Base-by-base conservation (phyloP, 768 basidiomycete species). In the Lactarius sanguifluus region DNA sequence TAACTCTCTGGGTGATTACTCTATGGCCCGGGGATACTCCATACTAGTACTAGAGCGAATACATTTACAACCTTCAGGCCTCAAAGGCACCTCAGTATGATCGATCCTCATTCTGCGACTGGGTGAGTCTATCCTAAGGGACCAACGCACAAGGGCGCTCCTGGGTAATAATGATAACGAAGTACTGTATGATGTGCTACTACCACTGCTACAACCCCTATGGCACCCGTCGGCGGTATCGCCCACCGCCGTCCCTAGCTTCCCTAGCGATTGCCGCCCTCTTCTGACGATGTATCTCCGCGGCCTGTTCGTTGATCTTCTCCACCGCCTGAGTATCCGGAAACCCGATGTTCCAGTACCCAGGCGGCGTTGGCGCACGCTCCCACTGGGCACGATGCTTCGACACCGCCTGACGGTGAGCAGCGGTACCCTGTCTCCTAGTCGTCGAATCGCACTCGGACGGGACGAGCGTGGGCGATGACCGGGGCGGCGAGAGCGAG, bases 341-440 rank as follows among this genome's bases (percentile, higher is more conserved):
- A 74, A 98, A 96, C 1, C 90, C 93, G 64, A 96, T 94, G 64
- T 88, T 81, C 92, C 94, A 96, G 76, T 92, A 96, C 18, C 86
- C 87, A 1, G 92, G 93, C 13, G 95, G 95, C 1, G 92, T 94
- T 59, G 80, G 82, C 1, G 87, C 81, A 56, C 85, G 81, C 34
- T 80, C 81, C 91, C 90, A 93, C 23, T 86, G 81, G 65, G 86
- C 82, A 18, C 89, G 81, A 74, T 92, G 91, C 36, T 88, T 81
- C 43, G 89, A 92, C 59, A 92, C 87, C 8, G 80, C 77, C 68
- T 90, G 82, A 76, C 85, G 86, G 73, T 91, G 92, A n/a, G 80
- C 77, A 15, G 36, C 36, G 36, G 18, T 30, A n/a, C 25, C 70
- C 3, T 64, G 43, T 5, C 16, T 20, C 71, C 13, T 28, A 8